Percentiles rank a stretch among this genome's conserved stretches.
phyloP scores from a whole-genome alignment of 1,284 basidiomycete species.

The Rhodotorula glutinis region DNA sequence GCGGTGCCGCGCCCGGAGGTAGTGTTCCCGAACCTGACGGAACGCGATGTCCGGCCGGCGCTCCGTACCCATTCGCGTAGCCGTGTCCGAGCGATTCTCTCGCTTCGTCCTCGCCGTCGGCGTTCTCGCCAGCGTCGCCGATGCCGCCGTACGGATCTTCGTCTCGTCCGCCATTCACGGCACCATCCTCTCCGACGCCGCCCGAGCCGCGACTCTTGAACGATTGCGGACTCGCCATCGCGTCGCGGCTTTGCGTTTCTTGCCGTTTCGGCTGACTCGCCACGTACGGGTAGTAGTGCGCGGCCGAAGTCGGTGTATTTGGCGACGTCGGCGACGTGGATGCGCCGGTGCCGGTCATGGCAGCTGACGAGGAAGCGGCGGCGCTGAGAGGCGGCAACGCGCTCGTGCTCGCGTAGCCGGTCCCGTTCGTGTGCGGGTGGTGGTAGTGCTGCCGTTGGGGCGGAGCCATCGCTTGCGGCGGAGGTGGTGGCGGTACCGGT shows the following conservation, averaged over 20 bases:
- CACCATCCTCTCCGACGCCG: neutral
- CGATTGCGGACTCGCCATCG: slow-evolving; percentile 28
- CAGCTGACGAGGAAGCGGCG: slow-evolving; percentile 4
- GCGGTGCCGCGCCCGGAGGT: neutral
- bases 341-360: neutral
- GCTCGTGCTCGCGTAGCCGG: no score
- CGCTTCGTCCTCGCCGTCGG: neutral
- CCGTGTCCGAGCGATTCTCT: neutral
- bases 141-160: neutral
- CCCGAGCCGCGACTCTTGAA: slow-evolving; percentile 20
- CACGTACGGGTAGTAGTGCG: slow-evolving; percentile 30
- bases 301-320: slow-evolving; percentile 18
- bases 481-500: neutral
- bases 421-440: no score
- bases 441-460: neutral
- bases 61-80: neutral
- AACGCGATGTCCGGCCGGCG: neutral
- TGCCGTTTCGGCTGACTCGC: slow-evolving; percentile 17
- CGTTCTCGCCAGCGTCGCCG: neutral
- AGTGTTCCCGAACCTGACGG: neutral
- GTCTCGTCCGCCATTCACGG: neutral
- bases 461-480: neutral
- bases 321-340: slow-evolving; percentile 16
- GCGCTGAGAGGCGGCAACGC: neutral
- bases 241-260: neutral